A percentile compares a stretch with the other conserved stretches of the same genome.
These are phyloP conservation scores for Sporothrix sp. DNA, from an alignment of 2,329 filamentous ascomycete species.

Conservation along the genomic window DNA sequence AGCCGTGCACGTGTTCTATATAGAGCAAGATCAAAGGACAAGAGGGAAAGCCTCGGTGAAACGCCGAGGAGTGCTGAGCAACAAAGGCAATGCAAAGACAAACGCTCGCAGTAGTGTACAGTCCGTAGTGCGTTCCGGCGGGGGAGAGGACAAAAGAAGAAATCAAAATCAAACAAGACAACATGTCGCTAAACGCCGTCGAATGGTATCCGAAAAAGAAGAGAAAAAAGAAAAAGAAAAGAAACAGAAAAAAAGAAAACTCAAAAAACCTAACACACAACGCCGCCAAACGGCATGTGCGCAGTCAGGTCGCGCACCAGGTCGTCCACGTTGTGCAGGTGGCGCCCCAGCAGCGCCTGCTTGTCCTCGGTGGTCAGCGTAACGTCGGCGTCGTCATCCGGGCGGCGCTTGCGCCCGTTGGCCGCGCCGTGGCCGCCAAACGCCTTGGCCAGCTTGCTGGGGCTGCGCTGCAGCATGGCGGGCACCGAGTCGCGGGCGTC, in stretches of 20 bases:
- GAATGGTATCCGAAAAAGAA: constrained; percentile 4
- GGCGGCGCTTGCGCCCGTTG: constrained; percentile 4
- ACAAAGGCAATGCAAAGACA: background rate
- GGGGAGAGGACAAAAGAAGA: background rate
- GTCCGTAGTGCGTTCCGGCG: no score
- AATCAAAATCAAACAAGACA: background rate
- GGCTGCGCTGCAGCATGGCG: constrained; percentile 53
- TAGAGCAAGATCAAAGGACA: no score
- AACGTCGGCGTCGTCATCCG: constrained; percentile 23
- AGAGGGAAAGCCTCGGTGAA: no score
- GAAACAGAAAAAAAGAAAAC: background rate
- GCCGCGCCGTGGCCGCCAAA: constrained; percentile 32
- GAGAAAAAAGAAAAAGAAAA: background rate
- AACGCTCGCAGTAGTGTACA: background rate
- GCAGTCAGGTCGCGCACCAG: constrained; percentile 76
- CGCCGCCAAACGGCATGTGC: constrained; percentile 63
- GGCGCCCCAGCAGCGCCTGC: constrained; percentile 64
- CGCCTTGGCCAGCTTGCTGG: constrained; percentile 55
- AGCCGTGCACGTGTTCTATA: no score
- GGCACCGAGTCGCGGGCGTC: constrained; percentile 29
- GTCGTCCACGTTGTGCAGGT: constrained; percentile 75
- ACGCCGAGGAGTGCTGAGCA: no score
- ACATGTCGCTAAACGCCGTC: constrained; percentile 10
- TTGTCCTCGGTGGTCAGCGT: constrained; percentile 72
- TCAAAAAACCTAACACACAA: constrained; percentile 31